A percentile compares a stretch with the other conserved stretches of the same genome.
phyloP scores from a whole-genome alignment of 2,329 filamentous ascomycete genomes.

The Paecilomyces formosus region DNA sequence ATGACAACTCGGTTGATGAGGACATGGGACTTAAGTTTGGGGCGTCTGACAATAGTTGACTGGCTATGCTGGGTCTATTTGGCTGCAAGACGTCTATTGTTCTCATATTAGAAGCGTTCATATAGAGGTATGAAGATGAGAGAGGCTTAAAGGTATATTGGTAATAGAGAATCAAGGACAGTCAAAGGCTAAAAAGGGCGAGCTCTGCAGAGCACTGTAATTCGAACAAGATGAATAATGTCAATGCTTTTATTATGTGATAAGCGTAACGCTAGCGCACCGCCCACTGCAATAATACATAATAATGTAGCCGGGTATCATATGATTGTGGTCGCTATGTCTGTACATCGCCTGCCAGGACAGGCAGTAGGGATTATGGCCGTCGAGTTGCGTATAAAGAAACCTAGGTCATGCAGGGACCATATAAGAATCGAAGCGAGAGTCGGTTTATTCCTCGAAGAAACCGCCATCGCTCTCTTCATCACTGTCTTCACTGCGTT shows the following conservation, averaged over 20 bases:
- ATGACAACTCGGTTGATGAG: too few relatives aligned
- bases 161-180: not conserved
- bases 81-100: too few relatives aligned
- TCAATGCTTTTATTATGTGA: too few relatives aligned
- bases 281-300: not conserved
- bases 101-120: too few relatives aligned
- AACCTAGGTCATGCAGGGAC: not conserved
- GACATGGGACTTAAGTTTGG: too few relatives aligned
- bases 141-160: too few relatives aligned
- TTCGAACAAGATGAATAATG: too few relatives aligned
- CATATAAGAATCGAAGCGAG: not conserved
- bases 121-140: too few relatives aligned
- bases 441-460: conserved; percentile 22
- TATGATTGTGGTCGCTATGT: not conserved
- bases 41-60: too few relatives aligned
- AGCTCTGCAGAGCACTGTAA: too few relatives aligned
- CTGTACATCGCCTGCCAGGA: not conserved
- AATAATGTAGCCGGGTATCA: not conserved
- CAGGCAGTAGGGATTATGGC: not conserved
- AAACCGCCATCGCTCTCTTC: conserved; percentile 34
- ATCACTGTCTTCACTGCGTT: conserved; percentile 5
- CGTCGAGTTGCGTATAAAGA: not conserved
- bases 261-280: not conserved
- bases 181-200: too few relatives aligned
- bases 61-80: too few relatives aligned